Conservation (phyloP, 1,139 yeast genomes). For the Geotrichum histeridarum region DNA sequence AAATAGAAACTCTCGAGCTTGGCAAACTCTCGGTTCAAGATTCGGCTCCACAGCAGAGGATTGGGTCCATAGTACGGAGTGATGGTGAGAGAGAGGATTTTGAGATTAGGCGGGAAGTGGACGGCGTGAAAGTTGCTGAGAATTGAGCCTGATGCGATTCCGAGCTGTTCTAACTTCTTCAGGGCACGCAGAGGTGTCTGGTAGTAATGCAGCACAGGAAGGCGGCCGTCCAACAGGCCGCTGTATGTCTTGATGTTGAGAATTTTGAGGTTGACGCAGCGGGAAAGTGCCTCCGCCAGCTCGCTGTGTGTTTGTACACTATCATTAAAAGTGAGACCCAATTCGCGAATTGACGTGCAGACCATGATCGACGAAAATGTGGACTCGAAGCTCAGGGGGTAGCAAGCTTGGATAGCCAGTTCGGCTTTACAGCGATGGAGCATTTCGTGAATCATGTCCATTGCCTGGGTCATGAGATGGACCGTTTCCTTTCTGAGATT, state of each 20-base stretch:
- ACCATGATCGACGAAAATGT: slow-evolving; percentile 17
- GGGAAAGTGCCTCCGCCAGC: slow-evolving; percentile 14
- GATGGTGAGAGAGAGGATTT: slow-evolving; percentile 16
- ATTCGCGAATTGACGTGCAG: slow-evolving; percentile 14
- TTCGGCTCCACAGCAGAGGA: slow-evolving; percentile 15
- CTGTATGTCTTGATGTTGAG: slow-evolving; percentile 19
- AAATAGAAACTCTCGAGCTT: slow-evolving; percentile 17
- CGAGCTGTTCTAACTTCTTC: slow-evolving; percentile 17
- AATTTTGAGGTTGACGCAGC: slow-evolving; percentile 16
- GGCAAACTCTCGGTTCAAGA: slow-evolving; percentile 12
- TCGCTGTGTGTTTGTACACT: slow-evolving; percentile 18
- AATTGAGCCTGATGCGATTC: slow-evolving; percentile 18
- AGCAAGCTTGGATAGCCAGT: slow-evolving; percentile 18
- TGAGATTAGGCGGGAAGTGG: slow-evolving; percentile 17
- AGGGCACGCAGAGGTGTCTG: slow-evolving; percentile 16
- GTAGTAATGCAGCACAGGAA: slow-evolving; percentile 18
- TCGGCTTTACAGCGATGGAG: slow-evolving; percentile 17
- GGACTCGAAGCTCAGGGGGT: slow-evolving; percentile 17
- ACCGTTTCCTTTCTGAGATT: slow-evolving; percentile 8
- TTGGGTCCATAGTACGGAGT: slow-evolving; percentile 18
- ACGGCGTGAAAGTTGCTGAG: slow-evolving; percentile 16
- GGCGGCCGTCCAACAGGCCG: slow-evolving; percentile 16
- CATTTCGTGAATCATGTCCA: slow-evolving; percentile 17
- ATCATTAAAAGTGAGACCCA: slow-evolving; percentile 18
- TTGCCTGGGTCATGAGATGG: slow-evolving; percentile 16